phyloP scores from a whole-genome alignment of 2,329 filamentous ascomycete species.

The Exophiala mesophila region DNA sequence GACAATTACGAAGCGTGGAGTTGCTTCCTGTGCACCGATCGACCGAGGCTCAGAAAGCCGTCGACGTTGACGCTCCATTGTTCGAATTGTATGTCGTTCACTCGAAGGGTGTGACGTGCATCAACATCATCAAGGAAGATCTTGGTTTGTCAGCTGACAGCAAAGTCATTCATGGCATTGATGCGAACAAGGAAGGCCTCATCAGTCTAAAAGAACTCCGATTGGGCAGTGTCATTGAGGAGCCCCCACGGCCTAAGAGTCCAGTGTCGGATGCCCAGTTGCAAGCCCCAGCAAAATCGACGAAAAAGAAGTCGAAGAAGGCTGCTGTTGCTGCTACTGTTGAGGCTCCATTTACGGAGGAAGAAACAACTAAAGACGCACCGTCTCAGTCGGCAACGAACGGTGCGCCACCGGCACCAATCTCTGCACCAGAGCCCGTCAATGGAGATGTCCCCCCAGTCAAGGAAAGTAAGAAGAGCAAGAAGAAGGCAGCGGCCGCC shows the following conservation, averaged over 20 bases:
- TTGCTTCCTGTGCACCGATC: slow-evolving; percentile 65
- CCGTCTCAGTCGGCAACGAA: slow-evolving; percentile 3
- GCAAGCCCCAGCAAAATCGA: slow-evolving; percentile 33
- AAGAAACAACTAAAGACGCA: slow-evolving; percentile 21
- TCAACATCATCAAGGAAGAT: slow-evolving; percentile 81
- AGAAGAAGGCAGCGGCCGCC: slow-evolving; percentile 20
- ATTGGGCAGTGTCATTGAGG: slow-evolving; percentile 32
- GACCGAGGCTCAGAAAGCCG: slow-evolving; percentile 48
- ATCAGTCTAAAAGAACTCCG: slow-evolving; percentile 71
- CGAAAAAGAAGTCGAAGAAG: slow-evolving; percentile 36
- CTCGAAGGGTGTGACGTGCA: slow-evolving; percentile 88
- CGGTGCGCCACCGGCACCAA: not conserved
- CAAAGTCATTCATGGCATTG: slow-evolving; percentile 71
- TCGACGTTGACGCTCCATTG: slow-evolving; percentile 63
- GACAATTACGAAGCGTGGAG: slow-evolving; percentile 81
- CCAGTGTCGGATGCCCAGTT: slow-evolving; percentile 35
- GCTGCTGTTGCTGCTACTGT: slow-evolving; percentile 30
- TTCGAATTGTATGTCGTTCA: slow-evolving; percentile 98
- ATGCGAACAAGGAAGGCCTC: slow-evolving; percentile 68
- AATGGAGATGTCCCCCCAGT: slow-evolving; percentile 8
- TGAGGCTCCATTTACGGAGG: slow-evolving; percentile 26
- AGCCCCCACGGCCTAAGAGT: slow-evolving; percentile 39
- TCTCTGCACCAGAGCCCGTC: slow-evolving; percentile 1
- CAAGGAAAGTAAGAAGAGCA: slow-evolving; percentile 26
- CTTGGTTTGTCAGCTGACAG: slow-evolving; percentile 88